Conservation (phyloP, 2,329 filamentous ascomycete species). For the Geosmithia putterillii region DNA sequence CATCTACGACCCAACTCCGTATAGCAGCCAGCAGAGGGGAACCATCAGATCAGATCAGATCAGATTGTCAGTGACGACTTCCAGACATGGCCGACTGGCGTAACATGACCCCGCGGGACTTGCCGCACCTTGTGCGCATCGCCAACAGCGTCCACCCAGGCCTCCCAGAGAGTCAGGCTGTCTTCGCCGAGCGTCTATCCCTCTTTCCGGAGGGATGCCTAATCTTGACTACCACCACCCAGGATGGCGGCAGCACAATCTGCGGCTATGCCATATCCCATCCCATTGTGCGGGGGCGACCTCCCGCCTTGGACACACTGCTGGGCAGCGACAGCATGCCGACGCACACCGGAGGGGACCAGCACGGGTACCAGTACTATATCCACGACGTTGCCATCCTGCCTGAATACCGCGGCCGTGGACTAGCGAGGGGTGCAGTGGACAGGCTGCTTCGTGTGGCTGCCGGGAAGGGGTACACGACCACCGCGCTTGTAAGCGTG, state of each 20-base stretch:
- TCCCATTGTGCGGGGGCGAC: constrained; percentile 16
- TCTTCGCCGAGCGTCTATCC: constrained; percentile 17
- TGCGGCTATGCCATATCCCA: constrained; percentile 22
- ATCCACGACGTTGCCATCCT: constrained; percentile 23
- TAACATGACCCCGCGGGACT: constrained; percentile 10
- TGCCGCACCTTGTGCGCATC: constrained; percentile 12
- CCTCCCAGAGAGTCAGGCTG: constrained; percentile 15
- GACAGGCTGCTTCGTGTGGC: constrained; percentile 11
- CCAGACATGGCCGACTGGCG: constrained; percentile 14
- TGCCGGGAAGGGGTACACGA: constrained; percentile 11
- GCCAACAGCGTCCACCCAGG: constrained; percentile 14
- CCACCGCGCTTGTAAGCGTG: constrained; percentile 19
- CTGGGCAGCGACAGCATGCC: constrained; percentile 13
- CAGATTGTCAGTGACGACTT: no score
- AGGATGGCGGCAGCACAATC: constrained; percentile 6
- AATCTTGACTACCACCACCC: constrained; percentile 11
- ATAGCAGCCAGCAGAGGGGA: no score
- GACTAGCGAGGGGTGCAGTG: constrained; percentile 12
- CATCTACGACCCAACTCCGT: no score
- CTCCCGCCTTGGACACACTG: constrained; percentile 16
- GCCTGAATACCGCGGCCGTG: constrained; percentile 11
- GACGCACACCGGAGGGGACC: constrained; percentile 15
- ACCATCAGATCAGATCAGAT: no score
- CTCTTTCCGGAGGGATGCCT: constrained; percentile 22
- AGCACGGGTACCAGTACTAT: constrained; percentile 18